Percentiles rank a stretch among this genome's conserved stretches.
Evolutionary conservation across 805 yeast species (phyloP).

Genomic region (Lipomyces kockii): DNA sequence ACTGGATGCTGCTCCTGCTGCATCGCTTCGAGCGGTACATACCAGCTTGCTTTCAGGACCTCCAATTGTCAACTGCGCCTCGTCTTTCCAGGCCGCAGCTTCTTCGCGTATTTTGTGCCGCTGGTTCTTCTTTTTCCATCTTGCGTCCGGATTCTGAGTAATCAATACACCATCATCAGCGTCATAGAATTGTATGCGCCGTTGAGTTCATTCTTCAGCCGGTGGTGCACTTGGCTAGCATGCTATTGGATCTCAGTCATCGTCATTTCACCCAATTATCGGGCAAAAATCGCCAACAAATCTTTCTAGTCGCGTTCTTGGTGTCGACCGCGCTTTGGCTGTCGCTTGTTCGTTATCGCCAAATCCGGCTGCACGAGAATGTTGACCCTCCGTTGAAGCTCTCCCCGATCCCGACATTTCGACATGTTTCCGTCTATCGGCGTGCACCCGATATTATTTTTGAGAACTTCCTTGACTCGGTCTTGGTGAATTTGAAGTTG

Average conservation of each 20-base stretch:
- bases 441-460: conserved; percentile 18
- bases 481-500: conserved; percentile 24
- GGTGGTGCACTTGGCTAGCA: neutral
- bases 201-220: neutral
- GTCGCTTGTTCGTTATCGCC: conserved; percentile 12
- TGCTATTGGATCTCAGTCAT: neutral
- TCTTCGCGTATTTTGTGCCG: neutral
- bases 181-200: neutral
- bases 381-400: conserved; percentile 8
- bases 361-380: conserved; percentile 4
- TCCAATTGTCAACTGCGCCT: neutral
- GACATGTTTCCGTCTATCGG: conserved; percentile 15
- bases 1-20: neutral
- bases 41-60: too few relatives aligned
- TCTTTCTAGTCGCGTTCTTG: conserved; percentile 8
- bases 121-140: neutral
- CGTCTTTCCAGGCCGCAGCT: neutral
- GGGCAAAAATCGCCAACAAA: conserved; percentile 3
- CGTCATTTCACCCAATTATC: neutral
- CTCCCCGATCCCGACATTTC: conserved; percentile 28
- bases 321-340: conserved; percentile 15
- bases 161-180: neutral
- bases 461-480: conserved; percentile 31
- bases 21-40: neutral
- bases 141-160: neutral